Evolutionary conservation across 2,329 filamentous ascomycete genomes (phyloP), one percentile per base, ranked within the genome.

Genomic region (Pyrenochaeta sp.): DNA sequence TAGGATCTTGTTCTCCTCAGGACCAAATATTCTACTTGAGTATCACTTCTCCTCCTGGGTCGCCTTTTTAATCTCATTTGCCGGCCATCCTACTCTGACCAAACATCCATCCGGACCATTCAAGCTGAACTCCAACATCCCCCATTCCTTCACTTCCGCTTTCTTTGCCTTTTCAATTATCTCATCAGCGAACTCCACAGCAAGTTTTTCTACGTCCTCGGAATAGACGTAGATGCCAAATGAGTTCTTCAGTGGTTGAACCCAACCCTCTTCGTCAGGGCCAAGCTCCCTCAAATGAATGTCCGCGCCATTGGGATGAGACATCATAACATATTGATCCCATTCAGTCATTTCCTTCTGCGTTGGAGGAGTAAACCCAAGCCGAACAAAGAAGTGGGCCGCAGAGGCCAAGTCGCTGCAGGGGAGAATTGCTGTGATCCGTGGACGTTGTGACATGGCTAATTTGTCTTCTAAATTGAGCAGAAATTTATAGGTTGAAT

Each of bases 41-140:
- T n/a, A n/a, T n/a, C n/a, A n/a, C n/a, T n/a, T n/a, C n/a, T n/a
- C n/a, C n/a, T n/a, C n/a, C n/a, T n/a, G n/a, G n/a, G n/a, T n/a
- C n/a, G n/a, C n/a, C n/a, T n/a, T n/a, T n/a, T 31, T 15, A 6
- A 6, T 6, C 6, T 31, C 29, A 5, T 31, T 15, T 15, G 15
- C 29, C 5, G 29, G 29, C 29, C 29, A 31, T 17, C 29, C 29
- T 6, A 31, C 29, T 21, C 48, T 51, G 10, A 54, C 44, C 23
- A 54, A 22, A 8, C 48, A 44, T 8, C 48, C 42, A 10, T 38
- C 27, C 13, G 51, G 24, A 7, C 43, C 26, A 31, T 53, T 52
- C 6, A 51, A 44, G 6, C 47, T 29, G 14, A 19, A 26, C 28
- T 37, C 15, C 13, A 19, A 39, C 37, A 30, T 22, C n/a, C 28